Conservation (phyloP, 495 filamentous ascomycete genomes). For the Daldinia loculata region DNA sequence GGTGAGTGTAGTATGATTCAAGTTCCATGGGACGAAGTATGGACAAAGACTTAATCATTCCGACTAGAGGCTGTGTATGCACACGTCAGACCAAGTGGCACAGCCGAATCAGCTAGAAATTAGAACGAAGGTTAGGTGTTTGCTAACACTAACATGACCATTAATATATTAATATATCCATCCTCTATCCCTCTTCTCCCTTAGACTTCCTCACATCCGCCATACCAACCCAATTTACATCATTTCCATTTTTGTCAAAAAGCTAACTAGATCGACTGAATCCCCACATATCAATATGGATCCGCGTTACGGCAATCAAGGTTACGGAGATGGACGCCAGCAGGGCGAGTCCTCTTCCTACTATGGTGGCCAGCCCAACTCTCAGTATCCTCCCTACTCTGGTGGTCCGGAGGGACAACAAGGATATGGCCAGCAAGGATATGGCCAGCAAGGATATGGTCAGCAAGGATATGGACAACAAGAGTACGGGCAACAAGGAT, state of each 20-base stretch:
- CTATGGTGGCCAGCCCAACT: conserved; percentile 19
- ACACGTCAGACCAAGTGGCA: conserved; percentile 29
- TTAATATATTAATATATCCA: conserved; percentile 12
- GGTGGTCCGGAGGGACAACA: conserved; percentile 5
- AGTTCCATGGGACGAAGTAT: conserved; percentile 14
- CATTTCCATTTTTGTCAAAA: neutral
- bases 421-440: conserved; percentile 5
- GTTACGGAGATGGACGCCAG: conserved; percentile 8
- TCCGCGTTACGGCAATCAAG: conserved; percentile 18
- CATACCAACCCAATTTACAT: neutral
- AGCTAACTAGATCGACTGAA: neutral
- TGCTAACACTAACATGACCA: neutral
- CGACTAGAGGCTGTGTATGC: conserved; percentile 1
- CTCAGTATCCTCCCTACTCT: conserved; percentile 11
- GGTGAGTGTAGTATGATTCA: conserved; percentile 1
- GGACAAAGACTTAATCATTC: neutral
- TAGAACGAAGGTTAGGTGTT: neutral
- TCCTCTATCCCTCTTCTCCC: neutral
- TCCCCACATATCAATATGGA: conserved; percentile 18
- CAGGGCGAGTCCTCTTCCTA: conserved; percentile 25
- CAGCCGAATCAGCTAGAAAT: neutral
- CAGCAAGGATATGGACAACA: conserved; percentile 8
- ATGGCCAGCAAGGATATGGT: neutral
- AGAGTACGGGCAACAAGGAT: neutral
- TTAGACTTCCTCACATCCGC: neutral